Conservation (phyloP, 345 rosid genomes). For the Nephelium lappaceum region DNA sequence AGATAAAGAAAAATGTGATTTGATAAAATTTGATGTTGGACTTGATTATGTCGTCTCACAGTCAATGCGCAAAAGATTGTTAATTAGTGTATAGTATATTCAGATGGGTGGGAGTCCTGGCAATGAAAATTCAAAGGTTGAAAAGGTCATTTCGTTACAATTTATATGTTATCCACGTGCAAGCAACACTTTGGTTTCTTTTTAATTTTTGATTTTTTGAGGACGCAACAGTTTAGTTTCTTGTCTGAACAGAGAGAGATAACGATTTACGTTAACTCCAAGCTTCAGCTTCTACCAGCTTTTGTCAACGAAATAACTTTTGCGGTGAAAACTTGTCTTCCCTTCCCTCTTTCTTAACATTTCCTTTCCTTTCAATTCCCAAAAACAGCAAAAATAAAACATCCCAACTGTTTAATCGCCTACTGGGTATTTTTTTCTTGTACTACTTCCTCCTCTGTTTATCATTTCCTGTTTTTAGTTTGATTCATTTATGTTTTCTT, state of each 20-base stretch:
- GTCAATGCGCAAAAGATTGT: too few species aligned
- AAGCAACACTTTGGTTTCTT: not conserved
- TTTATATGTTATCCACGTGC: not conserved
- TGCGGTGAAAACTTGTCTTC: not conserved
- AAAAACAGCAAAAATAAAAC: not conserved
- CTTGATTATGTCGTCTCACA: too few species aligned
- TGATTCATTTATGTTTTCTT: not conserved
- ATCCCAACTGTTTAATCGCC: not conserved
- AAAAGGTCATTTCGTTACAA: not conserved
- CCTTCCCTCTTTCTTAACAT: not conserved
- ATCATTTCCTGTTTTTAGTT: not conserved
- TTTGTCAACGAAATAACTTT: not conserved
- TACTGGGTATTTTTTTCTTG: not conserved
- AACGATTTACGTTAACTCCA: constrained; percentile 15
- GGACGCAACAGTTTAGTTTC: not conserved
- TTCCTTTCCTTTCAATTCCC: not conserved
- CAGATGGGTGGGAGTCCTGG: too few species aligned
- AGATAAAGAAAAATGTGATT: too few species aligned
- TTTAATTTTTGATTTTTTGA: too few species aligned
- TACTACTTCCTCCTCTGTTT: not conserved
- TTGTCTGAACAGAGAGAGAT: not conserved
- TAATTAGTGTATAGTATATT: too few species aligned
- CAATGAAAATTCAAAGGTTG: not conserved
- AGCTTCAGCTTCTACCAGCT: not conserved
- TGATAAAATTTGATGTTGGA: too few species aligned